Conservation (phyloP, 2,329 filamentous ascomycete species). For the Ophiostoma tasmaniense region DNA sequence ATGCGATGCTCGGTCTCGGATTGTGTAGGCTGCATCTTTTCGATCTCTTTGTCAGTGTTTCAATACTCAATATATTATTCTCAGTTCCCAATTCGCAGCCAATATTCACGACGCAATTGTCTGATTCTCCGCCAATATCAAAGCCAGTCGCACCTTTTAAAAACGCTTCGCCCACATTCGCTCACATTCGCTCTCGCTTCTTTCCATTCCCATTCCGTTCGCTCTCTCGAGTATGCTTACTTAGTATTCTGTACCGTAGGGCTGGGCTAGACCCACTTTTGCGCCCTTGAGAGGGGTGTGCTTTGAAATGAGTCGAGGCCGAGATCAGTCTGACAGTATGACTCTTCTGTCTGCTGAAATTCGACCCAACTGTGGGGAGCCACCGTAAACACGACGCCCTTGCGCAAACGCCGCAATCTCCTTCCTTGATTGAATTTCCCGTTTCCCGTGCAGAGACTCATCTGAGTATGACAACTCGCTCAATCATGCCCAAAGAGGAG, state of each 20-base stretch:
- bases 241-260: not conserved
- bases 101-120: not conserved
- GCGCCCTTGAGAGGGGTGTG: not conserved
- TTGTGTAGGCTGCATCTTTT: not conserved
- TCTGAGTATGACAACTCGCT: too few species aligned
- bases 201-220: not conserved
- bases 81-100: too few species aligned
- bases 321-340: not conserved
- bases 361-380: not conserved
- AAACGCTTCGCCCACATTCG: not conserved
- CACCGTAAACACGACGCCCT: slow-evolving; percentile 1
- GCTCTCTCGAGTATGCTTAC: not conserved
- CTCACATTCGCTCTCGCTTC: not conserved
- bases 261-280: not conserved
- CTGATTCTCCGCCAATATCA: not conserved
- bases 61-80: not conserved
- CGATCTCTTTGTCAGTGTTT: too few species aligned
- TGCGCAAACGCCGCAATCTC: slow-evolving; percentile 7
- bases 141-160: not conserved
- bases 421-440: not conserved
- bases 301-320: not conserved
- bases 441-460: not conserved
- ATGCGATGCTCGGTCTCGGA: not conserved
- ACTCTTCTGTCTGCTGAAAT: not conserved
- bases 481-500: not conserved